Evolutionary conservation across 768 basidiomycete genomes (phyloP), one percentile per base, ranked within the genome.

Genomic region (Mrakia frigida): DNA sequence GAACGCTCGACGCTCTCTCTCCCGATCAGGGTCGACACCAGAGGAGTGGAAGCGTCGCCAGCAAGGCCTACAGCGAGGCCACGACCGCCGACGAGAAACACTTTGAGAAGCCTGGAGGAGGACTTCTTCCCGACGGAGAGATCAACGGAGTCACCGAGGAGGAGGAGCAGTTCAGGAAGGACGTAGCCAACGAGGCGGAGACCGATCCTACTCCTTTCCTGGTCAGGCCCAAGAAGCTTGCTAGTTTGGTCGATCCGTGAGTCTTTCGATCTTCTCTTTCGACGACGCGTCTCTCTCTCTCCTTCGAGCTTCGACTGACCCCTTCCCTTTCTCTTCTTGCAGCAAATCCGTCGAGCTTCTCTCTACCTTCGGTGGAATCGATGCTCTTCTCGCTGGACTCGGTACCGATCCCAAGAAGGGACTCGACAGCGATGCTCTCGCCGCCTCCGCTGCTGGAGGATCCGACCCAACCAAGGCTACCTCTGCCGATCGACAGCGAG

Each of bases 201-300:
- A 84, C 85, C 53, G 87, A 94, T 81, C 88, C 90, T 0, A 83
- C 87, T 0, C 92, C 93, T 0, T 97, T 96, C 83, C 82, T 81
- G 16, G 89, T 90, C 81, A 89, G 89, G 74, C 92, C 95, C 0
- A 88, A 86, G 77, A 85, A 87, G 70, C 89, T 98, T 23, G 95
- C 95, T 0, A 88, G 89, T 77, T 87, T 97, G 73, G 89, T 98
- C 52, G 95, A 98, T 82, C 94, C 94, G 13, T 98, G 97, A 84
- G 90, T 86, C 46, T 16, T 25, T 18, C 31, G n/a, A n/a, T n/a
- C n/a, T n/a, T n/a, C 25, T 16, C 43, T 28, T 18, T 60, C 60
- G 10, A 31, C 43, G 16, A 43, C n/a, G 21, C 71, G 28, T 23
- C 25, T 37, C 18, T 35, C 18, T 35, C 1, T n/a, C 25, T 7